A percentile compares a stretch with the other conserved stretches of the same genome.
Conservation (phyloP, 148 eudicot species). For the Rhododendron ferrugineum region DNA sequence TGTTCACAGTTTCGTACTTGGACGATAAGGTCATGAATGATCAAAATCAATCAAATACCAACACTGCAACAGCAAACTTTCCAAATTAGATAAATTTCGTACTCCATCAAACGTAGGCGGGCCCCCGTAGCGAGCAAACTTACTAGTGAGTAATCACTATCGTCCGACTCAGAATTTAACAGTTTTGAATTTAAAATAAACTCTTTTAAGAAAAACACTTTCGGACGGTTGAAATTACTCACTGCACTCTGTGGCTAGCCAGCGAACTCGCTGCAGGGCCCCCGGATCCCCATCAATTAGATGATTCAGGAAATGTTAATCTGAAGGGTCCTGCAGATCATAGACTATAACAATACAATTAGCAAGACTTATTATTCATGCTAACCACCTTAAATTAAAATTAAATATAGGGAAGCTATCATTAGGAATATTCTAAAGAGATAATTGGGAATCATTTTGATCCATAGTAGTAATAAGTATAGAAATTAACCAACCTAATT, state of each 20-base stretch:
- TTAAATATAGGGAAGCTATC: background rate
- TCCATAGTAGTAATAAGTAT: background rate
- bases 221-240: no score
- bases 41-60: background rate
- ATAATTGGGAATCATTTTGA: background rate
- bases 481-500: background rate
- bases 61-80: background rate
- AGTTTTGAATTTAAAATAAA: no score
- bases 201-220: no score
- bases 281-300: background rate
- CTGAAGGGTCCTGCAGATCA: background rate
- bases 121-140: no score
- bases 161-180: no score
- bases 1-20: no score
- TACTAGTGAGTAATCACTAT: no score
- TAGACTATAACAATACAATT: background rate
- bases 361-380: constrained; percentile 1
- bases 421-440: background rate
- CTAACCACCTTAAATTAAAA: background rate
- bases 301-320: background rate
- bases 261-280: no score
- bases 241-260: no score
- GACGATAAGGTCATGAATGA: background rate
- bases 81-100: background rate
- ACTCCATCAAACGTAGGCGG: background rate